Evolutionary conservation across 78 protist genomes (phyloP), one percentile per base, ranked within the genome.

Genomic region (Guillardia theta): DNA sequence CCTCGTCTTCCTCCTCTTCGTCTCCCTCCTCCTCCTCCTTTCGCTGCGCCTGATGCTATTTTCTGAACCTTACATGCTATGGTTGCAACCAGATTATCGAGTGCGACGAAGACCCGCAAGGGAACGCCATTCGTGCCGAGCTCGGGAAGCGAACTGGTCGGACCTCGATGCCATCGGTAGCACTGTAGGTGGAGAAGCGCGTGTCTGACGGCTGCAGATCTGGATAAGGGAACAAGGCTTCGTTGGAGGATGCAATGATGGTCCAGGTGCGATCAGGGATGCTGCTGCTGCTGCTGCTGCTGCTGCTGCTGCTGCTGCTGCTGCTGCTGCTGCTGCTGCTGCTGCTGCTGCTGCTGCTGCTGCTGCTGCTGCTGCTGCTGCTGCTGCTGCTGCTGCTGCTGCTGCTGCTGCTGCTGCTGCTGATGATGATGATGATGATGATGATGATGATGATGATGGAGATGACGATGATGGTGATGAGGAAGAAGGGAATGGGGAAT

Each of bases 81-180:
- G n/a, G n/a, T n/a, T n/a, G 58, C 58, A 15, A 10, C 3, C 70
- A 58, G 70, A 70, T 70, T 12, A 43, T 70, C 45, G 83, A 70
- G 83, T 70, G 83, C 41, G 83, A 70, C 22, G 83, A 70, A 33
- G 83, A 70, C 41, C 83, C 83, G 21, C 46, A 70, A 43, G 83
- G 83, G 41, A 70, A 70, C 6, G 83, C 83, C 0, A 70, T 70
- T 12, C 33, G 83, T 4, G 83, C 83, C 4, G 83, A 22, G 41
- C 83, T 70, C 41, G 83, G 83, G 0, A 24, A 33, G 83, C n/a
- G 41, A 43, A 70, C 83, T 3, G 83, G 83, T 1, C 83, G 83
- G 3, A 70, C 83, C 33, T 70, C 83, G 10, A 70, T 70, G 83
- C 83, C 83, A 12, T 33, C 45, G n/a, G n/a, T n/a, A n/a, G n/a